These are phyloP conservation scores for Rubus parviflorus DNA, from an alignment of 306 rosid genomes.

Conservation along the genomic window DNA sequence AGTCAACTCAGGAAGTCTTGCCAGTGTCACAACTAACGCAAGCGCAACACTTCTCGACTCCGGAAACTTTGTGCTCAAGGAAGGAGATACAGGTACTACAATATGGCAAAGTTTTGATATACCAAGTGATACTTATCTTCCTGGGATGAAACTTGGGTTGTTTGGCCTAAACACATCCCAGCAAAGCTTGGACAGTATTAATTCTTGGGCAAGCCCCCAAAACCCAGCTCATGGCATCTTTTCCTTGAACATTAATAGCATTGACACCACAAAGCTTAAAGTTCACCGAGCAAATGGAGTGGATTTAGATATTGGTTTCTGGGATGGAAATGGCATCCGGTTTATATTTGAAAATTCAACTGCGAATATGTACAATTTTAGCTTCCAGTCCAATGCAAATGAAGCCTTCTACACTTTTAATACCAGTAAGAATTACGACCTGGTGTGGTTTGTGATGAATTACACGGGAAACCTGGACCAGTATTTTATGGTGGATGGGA, in stretches of 20 bases:
- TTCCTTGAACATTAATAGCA: neutral
- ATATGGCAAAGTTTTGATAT: conserved; percentile 17
- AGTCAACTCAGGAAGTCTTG: neutral
- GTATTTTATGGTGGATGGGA: neutral
- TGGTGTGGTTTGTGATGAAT: conserved; percentile 20
- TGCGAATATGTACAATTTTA: conserved; percentile 2
- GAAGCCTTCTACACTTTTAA: conserved; percentile 4
- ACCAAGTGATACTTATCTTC: conserved; percentile 5
- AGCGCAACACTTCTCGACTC: conserved; percentile 5
- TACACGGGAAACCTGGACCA: conserved; percentile 6
- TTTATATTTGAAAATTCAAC: neutral
- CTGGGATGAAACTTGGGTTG: conserved; percentile 14
- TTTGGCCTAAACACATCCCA: neutral
- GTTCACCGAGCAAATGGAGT: conserved; percentile 2
- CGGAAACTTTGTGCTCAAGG: neutral
- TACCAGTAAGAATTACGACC: neutral
- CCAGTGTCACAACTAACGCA: neutral
- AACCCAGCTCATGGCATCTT: neutral
- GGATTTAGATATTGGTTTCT: neutral
- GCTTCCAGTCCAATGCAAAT: neutral
- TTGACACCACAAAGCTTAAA: neutral
- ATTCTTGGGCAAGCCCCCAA: neutral
- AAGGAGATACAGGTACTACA: neutral
- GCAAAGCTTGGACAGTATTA: neutral
- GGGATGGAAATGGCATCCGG: neutral